Percentiles rank a stretch among this genome's conserved stretches.
phyloP scores from a whole-genome alignment of 169 alveolate species.

The Blepharisma undulans region DNA sequence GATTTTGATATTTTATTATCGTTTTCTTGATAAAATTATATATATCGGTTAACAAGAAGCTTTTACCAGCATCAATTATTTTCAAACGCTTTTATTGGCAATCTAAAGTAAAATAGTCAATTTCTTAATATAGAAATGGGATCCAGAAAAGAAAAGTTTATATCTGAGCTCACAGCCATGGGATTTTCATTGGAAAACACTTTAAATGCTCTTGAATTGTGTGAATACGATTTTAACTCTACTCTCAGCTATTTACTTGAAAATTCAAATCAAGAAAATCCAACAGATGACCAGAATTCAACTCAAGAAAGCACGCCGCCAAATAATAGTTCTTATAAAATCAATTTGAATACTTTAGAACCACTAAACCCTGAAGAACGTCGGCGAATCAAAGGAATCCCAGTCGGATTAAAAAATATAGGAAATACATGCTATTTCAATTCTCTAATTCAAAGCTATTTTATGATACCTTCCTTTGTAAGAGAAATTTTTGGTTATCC shows the following conservation, averaged over 20 bases:
- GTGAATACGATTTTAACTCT: neutral
- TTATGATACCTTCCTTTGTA: slow-evolving; percentile 32
- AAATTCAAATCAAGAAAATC: neutral
- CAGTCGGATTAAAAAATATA: slow-evolving; percentile 40
- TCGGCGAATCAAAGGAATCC: neutral
- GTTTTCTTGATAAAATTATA: no score
- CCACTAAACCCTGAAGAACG: neutral
- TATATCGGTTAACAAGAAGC: no score
- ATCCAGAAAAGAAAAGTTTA: neutral
- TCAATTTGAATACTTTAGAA: neutral
- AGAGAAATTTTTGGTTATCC: neutral
- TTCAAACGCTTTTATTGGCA: neutral
- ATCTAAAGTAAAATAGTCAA: neutral
- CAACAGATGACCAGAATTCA: neutral
- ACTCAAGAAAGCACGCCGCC: neutral
- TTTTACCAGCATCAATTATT: neutral
- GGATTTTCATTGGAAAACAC: neutral
- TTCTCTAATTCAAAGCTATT: slow-evolving; percentile 33
- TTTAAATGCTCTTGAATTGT: neutral
- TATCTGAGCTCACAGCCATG: neutral
- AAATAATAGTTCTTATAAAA: neutral
- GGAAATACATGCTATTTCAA: slow-evolving; percentile 42
- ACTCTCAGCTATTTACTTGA: neutral
- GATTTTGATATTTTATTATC: no score
- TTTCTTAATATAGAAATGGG: neutral